Evolutionary conservation across 257 asterid genomes (phyloP).

Genomic region (Primulina huaijiensis): DNA sequence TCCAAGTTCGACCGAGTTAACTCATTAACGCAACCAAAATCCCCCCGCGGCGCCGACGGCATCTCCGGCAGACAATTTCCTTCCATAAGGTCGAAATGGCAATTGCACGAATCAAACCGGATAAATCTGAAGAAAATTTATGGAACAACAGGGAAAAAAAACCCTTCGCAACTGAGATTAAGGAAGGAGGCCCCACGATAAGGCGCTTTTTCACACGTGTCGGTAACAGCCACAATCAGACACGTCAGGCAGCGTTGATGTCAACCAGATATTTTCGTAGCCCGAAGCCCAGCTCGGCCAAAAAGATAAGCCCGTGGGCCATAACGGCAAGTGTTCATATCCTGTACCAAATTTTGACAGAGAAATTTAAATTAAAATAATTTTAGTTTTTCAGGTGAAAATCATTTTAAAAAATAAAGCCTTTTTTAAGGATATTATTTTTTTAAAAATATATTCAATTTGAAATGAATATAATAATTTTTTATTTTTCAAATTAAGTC

Average conservation of each 20-base stretch:
- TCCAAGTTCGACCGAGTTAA: not conserved
- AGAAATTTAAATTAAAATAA: too few relatives aligned
- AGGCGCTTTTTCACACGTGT: not conserved
- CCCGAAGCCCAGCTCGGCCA: not conserved
- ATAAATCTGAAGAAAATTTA: not conserved
- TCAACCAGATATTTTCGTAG: not conserved
- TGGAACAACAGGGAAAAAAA: not conserved
- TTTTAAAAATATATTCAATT: too few relatives aligned
- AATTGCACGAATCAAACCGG: not conserved
- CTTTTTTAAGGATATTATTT: too few relatives aligned
- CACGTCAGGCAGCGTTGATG: not conserved
- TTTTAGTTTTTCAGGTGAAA: too few relatives aligned
- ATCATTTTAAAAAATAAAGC: too few relatives aligned
- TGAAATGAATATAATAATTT: too few relatives aligned
- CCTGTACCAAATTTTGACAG: too few relatives aligned
- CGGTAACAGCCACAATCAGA: not conserved
- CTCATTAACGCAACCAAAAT: not conserved
- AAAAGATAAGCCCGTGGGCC: not conserved
- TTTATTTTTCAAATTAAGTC: too few relatives aligned
- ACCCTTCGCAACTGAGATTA: not conserved
- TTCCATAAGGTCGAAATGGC: not conserved
- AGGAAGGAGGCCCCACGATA: not conserved
- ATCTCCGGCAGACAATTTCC: not conserved
- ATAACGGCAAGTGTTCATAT: too few relatives aligned
- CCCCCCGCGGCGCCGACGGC: not conserved